Evolutionary conservation across 1,284 basidiomycete genomes (phyloP).

Genomic region (Tilletia caries): DNA sequence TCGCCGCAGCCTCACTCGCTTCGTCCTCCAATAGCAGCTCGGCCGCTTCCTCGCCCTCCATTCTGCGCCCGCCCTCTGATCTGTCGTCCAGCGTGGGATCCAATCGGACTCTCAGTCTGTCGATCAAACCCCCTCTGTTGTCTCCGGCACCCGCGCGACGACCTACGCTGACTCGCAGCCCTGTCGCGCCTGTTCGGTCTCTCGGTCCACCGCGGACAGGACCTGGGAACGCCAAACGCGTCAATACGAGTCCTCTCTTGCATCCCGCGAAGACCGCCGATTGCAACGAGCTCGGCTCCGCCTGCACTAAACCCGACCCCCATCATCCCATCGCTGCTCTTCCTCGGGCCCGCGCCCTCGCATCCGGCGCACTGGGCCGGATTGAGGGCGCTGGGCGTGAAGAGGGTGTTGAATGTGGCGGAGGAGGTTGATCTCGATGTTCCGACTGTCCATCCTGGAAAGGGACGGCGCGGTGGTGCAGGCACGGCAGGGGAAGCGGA

Average conservation of each 20-base stretch:
- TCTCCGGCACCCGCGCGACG: neutral
- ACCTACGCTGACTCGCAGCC: neutral
- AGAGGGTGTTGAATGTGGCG: constrained; percentile 9
- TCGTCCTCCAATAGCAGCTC: neutral
- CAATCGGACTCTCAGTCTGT: neutral
- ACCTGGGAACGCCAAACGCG: neutral
- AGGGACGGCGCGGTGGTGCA: neutral
- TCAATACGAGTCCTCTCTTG: neutral
- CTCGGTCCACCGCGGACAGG: too few relatives aligned
- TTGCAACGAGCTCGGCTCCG: neutral
- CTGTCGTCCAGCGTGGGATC: neutral
- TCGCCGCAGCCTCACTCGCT: neutral
- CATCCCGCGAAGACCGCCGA: neutral
- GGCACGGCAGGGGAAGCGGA: neutral
- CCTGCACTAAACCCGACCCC: constrained; percentile 6
- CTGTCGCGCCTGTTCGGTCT: neutral
- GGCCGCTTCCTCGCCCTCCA: neutral
- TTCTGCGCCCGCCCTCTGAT: neutral
- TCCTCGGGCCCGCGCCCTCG: constrained; percentile 5
- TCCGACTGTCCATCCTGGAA: neutral
- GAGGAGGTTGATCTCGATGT: constrained; percentile 4
- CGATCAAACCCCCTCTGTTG: neutral
- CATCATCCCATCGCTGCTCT: constrained; percentile 13
- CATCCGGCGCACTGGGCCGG: neutral
- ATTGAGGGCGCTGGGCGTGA: neutral